These are phyloP conservation scores for Backusella sp. DNA, from an alignment of 192 early-diverging fungal genomes.

Conservation along the genomic window DNA sequence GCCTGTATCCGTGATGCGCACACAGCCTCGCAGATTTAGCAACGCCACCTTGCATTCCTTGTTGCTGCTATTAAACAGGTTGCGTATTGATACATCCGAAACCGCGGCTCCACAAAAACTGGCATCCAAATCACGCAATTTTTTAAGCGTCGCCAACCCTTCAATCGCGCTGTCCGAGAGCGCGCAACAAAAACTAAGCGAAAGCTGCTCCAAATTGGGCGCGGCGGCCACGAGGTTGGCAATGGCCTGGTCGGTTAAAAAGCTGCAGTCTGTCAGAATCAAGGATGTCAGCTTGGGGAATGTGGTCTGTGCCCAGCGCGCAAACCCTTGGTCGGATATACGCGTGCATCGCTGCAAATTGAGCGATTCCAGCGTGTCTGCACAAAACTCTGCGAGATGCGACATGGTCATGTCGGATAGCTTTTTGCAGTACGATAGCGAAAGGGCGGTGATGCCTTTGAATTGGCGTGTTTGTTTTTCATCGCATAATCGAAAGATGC, in stretches of 20 bases:
- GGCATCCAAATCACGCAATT: constrained; percentile 57
- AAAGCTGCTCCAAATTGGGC: constrained; percentile 52
- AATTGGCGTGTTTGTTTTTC: background rate
- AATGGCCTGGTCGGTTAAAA: constrained; percentile 68
- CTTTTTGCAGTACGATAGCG: constrained; percentile 76
- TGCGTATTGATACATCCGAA: constrained; percentile 56
- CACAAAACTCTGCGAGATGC: constrained; percentile 42
- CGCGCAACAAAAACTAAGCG: constrained; percentile 77
- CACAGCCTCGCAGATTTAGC: constrained; percentile 55
- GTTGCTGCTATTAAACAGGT: constrained; percentile 36
- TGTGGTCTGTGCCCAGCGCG: constrained; percentile 36
- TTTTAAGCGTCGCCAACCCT: constrained; percentile 38
- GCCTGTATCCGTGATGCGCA: constrained; percentile 44
- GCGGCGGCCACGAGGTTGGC: constrained; percentile 49
- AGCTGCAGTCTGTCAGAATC: constrained; percentile 72
- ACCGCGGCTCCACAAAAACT: constrained; percentile 74
- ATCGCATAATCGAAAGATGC: constrained; percentile 49
- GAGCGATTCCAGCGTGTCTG: constrained; percentile 51
- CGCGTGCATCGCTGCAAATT: constrained; percentile 78
- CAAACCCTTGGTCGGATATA: constrained; percentile 67
- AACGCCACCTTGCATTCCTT: constrained; percentile 32
- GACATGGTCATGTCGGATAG: constrained; percentile 61
- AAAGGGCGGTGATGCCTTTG: constrained; percentile 38
- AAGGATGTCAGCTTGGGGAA: constrained; percentile 52
- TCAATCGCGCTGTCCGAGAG: constrained; percentile 59